Conservation (phyloP, 352 stramenopile species). For the Phytophthora pinifolia region DNA sequence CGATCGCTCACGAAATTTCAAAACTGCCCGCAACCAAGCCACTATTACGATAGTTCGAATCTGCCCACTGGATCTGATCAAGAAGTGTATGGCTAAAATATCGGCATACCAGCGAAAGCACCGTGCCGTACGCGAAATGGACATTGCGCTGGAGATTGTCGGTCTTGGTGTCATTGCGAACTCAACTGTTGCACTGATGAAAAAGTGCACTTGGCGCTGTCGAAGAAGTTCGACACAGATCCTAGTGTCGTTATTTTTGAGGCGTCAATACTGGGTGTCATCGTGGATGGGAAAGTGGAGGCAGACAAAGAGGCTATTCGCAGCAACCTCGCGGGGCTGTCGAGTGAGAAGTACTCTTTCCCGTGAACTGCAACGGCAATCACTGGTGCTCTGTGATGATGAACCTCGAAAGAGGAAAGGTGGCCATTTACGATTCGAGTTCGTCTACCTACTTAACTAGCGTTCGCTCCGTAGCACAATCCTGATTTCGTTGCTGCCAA, state of each 20-base stretch:
- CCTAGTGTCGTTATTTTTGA: no score
- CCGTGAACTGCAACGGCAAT: conserved; percentile 16
- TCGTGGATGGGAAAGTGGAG: background rate
- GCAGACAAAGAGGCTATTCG: background rate
- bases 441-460: conserved; percentile 6
- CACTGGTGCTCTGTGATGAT: conserved; percentile 24
- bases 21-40: conserved; percentile 5
- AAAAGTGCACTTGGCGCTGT: conserved; percentile 1
- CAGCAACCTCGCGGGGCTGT: background rate
- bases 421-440: conserved; percentile 9
- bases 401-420: background rate
- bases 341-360: conserved; percentile 4
- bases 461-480: conserved; percentile 8
- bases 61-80: conserved; percentile 4
- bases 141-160: no score
- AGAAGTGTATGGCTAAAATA: conserved; percentile 3
- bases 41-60: background rate
- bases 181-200: conserved; percentile 2
- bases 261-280: conserved; percentile 1
- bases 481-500: conserved; percentile 1
- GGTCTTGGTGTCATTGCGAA: conserved; percentile 7
- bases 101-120: conserved; percentile 5
- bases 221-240: no score
- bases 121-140: background rate
- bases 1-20: background rate